Evolutionary conservation across 164 flowering plant species (phyloP).

Genomic region (Sedum album): DNA sequence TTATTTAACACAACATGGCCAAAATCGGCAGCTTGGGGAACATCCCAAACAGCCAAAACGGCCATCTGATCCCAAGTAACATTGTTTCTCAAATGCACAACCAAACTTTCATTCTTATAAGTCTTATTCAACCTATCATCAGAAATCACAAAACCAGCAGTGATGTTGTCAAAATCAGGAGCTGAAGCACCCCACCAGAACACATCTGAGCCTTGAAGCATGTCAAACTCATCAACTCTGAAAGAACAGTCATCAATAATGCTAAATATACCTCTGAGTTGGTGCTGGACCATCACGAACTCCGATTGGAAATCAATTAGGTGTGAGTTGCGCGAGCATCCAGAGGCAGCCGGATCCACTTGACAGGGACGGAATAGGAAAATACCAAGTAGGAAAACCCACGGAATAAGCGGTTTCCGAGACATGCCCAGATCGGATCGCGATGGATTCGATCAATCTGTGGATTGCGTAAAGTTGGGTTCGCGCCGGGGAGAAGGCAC

Average conservation of each 20-base stretch:
- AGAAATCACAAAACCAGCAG: constrained; percentile 57
- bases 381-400: constrained; percentile 11
- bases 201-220: constrained; percentile 75
- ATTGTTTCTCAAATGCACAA: constrained; percentile 45
- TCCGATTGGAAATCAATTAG: constrained; percentile 42
- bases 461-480: background rate
- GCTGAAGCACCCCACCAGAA: constrained; percentile 80
- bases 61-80: constrained; percentile 63
- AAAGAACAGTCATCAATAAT: constrained; percentile 73
- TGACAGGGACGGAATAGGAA: background rate
- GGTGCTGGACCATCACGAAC: constrained; percentile 72
- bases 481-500: too few species aligned
- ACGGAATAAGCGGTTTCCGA: constrained; percentile 16
- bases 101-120: constrained; percentile 51
- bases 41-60: constrained; percentile 77
- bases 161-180: constrained; percentile 51
- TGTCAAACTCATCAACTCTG: constrained; percentile 64
- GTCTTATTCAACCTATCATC: constrained; percentile 55
- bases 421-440: constrained; percentile 16
- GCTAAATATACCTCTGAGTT: constrained; percentile 52
- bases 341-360: constrained; percentile 17
- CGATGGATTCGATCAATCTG: constrained; percentile 13
- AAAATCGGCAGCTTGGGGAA: constrained; percentile 59
- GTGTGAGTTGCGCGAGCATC: constrained; percentile 30
- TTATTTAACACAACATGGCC: constrained; percentile 50